phyloP scores from a whole-genome alignment of 2,329 filamentous ascomycete genomes.

The Cordyceps militaris region DNA sequence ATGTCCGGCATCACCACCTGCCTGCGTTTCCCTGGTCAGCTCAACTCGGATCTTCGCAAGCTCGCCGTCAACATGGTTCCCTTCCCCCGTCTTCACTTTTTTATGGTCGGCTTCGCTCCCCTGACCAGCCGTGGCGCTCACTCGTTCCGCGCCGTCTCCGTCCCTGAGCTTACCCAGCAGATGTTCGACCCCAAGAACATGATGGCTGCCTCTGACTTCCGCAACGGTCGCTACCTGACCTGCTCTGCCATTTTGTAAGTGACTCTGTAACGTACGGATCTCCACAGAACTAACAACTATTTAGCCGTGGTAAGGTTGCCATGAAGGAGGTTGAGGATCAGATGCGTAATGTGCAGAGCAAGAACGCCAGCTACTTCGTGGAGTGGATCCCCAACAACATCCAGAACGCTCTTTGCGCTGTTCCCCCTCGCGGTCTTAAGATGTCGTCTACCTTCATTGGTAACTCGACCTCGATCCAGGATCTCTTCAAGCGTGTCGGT shows the following conservation, averaged over 20 bases:
- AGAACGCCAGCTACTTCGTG: constrained; percentile 99
- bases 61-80: constrained; percentile 99
- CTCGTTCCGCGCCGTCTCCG: constrained; percentile 95
- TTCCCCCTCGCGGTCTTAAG: constrained; percentile 93
- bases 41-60: constrained; percentile 99
- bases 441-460: constrained; percentile 99
- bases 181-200: constrained; percentile 99
- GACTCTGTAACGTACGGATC: not conserved
- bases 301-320: constrained; percentile 92
- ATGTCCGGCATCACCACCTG: constrained; percentile 99
- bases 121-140: constrained; percentile 79
- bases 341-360: constrained; percentile 99
- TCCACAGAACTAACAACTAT: constrained; percentile 13
- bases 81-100: constrained; percentile 99
- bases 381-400: constrained; percentile 99
- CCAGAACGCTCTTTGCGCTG: constrained; percentile 97
- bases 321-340: constrained; percentile 99
- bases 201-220: constrained; percentile 99
- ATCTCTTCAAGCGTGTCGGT: constrained; percentile 99
- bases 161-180: constrained; percentile 98
- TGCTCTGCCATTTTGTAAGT: constrained; percentile 96
- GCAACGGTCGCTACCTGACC: constrained; percentile 98
- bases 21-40: constrained; percentile 97
- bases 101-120: constrained; percentile 99
- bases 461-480: constrained; percentile 99